Evolutionary conservation across 2,329 filamentous ascomycete species (phyloP), one percentile per base, ranked within the genome.

Genomic region (Phaeomoniella chlamydospora): DNA sequence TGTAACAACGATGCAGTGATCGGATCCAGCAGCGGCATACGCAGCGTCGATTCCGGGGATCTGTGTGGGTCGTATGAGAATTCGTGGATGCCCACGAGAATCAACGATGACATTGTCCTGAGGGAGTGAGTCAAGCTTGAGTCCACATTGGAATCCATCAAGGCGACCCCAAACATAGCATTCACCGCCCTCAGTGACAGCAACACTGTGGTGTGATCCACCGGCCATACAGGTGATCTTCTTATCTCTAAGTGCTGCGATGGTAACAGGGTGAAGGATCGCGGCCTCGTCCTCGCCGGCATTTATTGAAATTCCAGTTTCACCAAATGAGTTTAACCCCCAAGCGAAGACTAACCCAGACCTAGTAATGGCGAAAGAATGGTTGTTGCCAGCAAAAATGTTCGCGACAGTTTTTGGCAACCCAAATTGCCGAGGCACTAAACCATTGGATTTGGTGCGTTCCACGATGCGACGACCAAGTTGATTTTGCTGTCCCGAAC

Each of bases 241-340:
- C 51, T 72, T 70, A 31, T 70, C 68, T 17, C 67, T 64, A 5
- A 94, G 68, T 4, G 68, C 68, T 5, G 72, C 59, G 16, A 94
- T 72, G 35, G 79, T 61, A 30, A 71, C 73, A 2, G 85, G 81
- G 45, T 73, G 71, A n/a, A 80, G 68, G 35, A 93, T 70, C 41
- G 79, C 74, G 19, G 78, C 78, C 44, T 80, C 75, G 36, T 80
- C 74, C 39, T 78, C 72, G 18, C 77, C 78, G 11, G 72, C 75
- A 37, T 68, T 65, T 31, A 73, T 67, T 12, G 65, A 63, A 39
- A 79, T 67, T 22, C 80, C 84, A 12, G 81, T 82, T 61, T 93
- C 79, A 43, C 79, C 81, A 56, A 82, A 92, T 58, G 81, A 86
- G 67, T 93, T 93, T 18, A 88, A 64, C 15, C 86, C 85, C 84